Evolutionary conservation across 768 basidiomycete genomes (phyloP), one percentile per base, ranked within the genome.

Genomic region (Calocybe gangraenosa): DNA sequence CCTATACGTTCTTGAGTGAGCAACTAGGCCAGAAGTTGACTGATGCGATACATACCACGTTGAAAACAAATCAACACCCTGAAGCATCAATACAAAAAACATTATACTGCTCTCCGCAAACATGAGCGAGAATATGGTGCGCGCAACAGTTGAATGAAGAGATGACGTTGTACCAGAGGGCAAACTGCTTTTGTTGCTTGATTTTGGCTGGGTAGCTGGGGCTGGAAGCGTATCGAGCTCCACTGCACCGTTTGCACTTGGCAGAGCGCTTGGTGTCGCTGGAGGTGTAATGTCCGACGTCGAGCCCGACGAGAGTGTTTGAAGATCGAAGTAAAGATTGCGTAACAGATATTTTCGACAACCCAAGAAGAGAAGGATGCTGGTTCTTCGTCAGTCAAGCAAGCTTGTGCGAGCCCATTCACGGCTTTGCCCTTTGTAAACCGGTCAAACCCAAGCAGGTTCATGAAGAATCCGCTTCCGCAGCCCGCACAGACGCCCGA

Each of bases 351-450:
- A 82, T 50, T 72, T 69, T 41, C 81, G 73, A 50, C 81, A 85
- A 11, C 73, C 71, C 31, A 76, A 61, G 57, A 84, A 85, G 11
- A 85, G 52, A 0, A 60, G 61, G 25, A 67, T 49, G 53, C 84
- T 86, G 42, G 9, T n/a, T n/a, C n/a, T n/a, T n/a, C n/a, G n/a
- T n/a, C n/a, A n/a, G n/a, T n/a, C n/a, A n/a, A 6, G 25, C 25
- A 6, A 1, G 89, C 84, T 19, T 82, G 73, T 38, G 83, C 79
- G 44, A 98, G 82, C 18, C 94, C 93, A 54, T 89, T 82, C 7
- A 87, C 86, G 0, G 92, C 93, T 52, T 83, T 84, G 18, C 92
- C 92, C 43, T 85, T 84, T 31, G 94, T 96, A 67, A 97, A 97
- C 40, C 92, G 71, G 66, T 99, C 96, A 38, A 99, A 76, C 0